These are phyloP conservation scores for Cryptococcus sp. DNA, from an alignment of 1,284 basidiomycete species.

Conservation along the genomic window DNA sequence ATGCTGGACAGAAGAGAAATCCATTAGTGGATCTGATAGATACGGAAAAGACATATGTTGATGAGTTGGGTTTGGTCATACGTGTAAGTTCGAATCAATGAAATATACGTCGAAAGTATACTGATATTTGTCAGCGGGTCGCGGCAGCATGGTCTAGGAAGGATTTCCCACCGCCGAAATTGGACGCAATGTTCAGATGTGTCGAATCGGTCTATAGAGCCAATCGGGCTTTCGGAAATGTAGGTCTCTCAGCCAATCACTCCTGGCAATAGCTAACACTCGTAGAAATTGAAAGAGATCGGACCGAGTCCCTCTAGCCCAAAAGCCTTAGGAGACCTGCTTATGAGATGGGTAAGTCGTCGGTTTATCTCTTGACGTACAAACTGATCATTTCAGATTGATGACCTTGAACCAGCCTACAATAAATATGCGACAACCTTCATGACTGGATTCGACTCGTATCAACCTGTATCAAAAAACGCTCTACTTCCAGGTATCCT, in stretches of 20 bases:
- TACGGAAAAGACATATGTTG: slow-evolving; percentile 90
- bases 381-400: slow-evolving; percentile 57
- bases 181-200: slow-evolving; percentile 91
- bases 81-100: slow-evolving; percentile 58
- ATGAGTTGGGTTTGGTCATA: slow-evolving; percentile 82
- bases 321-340: slow-evolving; percentile 86
- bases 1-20: slow-evolving; percentile 52
- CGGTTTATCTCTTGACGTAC: background rate
- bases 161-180: slow-evolving; percentile 85
- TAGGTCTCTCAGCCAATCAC: slow-evolving; percentile 47
- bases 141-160: slow-evolving; percentile 93
- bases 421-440: slow-evolving; percentile 72
- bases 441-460: slow-evolving; percentile 73
- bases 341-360: slow-evolving; percentile 88
- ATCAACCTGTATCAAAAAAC: slow-evolving; percentile 73
- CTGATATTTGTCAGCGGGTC: slow-evolving; percentile 62
- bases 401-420: slow-evolving; percentile 83
- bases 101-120: too few relatives aligned
- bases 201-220: slow-evolving; percentile 89
- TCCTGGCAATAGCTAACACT: slow-evolving; percentile 3
- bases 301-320: slow-evolving; percentile 90
- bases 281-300: slow-evolving; percentile 86
- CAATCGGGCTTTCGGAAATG: slow-evolving; percentile 72
- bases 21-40: slow-evolving; percentile 89
- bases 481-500: slow-evolving; percentile 65